Evolutionary conservation across 208 protist genomes (phyloP), one percentile per base, ranked within the genome.

Genomic region (Trypanosomatidae sp.): DNA sequence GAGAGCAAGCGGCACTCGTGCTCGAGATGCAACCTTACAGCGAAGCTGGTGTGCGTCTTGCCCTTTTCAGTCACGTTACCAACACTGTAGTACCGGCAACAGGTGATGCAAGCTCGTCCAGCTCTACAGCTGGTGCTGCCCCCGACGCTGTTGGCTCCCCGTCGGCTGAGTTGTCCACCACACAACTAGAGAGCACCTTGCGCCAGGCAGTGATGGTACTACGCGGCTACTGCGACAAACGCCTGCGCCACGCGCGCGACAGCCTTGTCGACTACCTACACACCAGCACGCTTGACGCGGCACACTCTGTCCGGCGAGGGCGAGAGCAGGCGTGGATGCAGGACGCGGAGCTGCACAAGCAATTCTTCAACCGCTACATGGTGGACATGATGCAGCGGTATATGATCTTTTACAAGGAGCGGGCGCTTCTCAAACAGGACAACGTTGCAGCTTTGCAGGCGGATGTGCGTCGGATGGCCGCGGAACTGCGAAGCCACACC

Each of bases 261-360:
- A 52, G 69, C n/a, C 84, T 93, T 19, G 81, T 93, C 7, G 82
- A 85, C 44, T 81, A 84, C 65, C 71, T 93, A 53, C 89, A 91
- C 79, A 55, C 33, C 36, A 77, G 87, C 58, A 86, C 89, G 28
- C 68, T 81, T 7, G 74, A 80, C n/a, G 80, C 78, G 10, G 86
- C 86, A 1, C 80, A 87, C 66, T 67, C 75, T 25, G 74, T 86
- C 39, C 83, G 86, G 8, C 60, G 75, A 41, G 39, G n/a, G 1
- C 87, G 83, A 7, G 83, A 83, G 69, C 22, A 72, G 8, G 66
- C 49, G 46, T 93, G 84, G 80, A 53, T 80, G 25, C 72, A 85
- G 47, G 86, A 93, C 60, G 74, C 76, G 30, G 30, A 85, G 25
- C 33, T 62, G 41, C 83, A 86, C 50, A 87, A 90, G 62, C 50